Evolutionary conservation across 2,329 filamentous ascomycete genomes (phyloP), one percentile per base, ranked within the genome.

Genomic region (Cladophialophora exuberans): DNA sequence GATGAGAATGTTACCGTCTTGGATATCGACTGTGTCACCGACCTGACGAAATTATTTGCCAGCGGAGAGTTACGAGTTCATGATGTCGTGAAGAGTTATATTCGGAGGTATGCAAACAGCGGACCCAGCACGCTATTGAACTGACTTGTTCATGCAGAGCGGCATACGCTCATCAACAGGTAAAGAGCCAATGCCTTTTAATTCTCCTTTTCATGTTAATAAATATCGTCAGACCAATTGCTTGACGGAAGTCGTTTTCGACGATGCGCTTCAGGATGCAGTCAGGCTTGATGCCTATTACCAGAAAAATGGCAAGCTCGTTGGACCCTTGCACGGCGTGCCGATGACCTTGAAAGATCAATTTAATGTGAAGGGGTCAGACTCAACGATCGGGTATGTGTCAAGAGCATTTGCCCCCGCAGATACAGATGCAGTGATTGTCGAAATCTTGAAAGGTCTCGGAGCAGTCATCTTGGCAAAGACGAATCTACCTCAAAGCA

Each of bases 261-360:
- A 71, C 1, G 64, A 66, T 28, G 71, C 70, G 4, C 65, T 73
- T 43, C 35, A 61, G 4, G 56, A 67, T 17, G 71, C 71, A 2
- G 68, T 62, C 48, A 63, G 68, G 35, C 60, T 72, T 2, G 71
- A 73, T 57, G 50, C 60, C 2, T 63, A 70, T 33, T 71, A 61
- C 33, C 56, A 64, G 38, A 49, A 63, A 18, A 70, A 67, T 0
- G 73, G 73, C 3, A 72, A 73, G 61, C 61, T 75, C 11, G 73
- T 80, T 62, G 79, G 80, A 2, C 72, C 77, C 17, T 61, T 80
- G 9, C 81, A 82, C 65, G 82, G 80, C 0, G 66, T 84, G 2
- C 81, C 81, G 0, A 73, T 84, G 51, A 78, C 74, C 4, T 62
- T 84, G 10, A 86, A 86, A 65, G 84, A 86, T 47, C 81, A 83